Percentiles rank a stretch among this genome's conserved stretches.
Conservation (phyloP, 2,329 filamentous ascomycete species). For the Epichloe hybrida region DNA sequence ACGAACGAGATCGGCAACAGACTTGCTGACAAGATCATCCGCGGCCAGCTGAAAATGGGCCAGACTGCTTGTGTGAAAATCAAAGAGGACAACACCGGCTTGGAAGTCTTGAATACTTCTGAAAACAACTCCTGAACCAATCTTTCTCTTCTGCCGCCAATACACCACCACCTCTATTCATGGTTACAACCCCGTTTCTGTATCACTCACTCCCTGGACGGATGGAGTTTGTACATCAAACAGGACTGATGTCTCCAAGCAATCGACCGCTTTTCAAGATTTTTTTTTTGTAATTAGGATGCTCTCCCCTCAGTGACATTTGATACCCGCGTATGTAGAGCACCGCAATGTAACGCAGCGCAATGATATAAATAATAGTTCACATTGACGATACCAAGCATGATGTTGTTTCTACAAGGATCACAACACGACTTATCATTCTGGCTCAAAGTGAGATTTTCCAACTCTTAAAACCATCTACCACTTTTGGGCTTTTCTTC, state of each 20-base stretch:
- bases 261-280: no score
- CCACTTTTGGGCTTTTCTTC: no score
- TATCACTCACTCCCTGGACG: no score
- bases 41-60: conserved; percentile 64
- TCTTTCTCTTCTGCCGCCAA: no score
- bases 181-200: no score
- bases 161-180: no score
- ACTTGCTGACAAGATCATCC: conserved; percentile 83
- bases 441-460: background rate
- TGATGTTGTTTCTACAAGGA: no score
- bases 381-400: background rate
- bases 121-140: conserved; percentile 1
- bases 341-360: background rate
- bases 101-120: conserved; percentile 32
- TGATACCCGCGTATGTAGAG: background rate
- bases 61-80: conserved; percentile 60
- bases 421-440: background rate
- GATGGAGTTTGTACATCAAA: background rate
- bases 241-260: no score
- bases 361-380: background rate
- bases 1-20: conserved; percentile 79
- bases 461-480: no score
- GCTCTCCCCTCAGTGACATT: background rate
- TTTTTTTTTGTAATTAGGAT: background rate
- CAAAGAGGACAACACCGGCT: conserved; percentile 43